Evolutionary conservation across 2,329 filamentous ascomycete species (phyloP), one percentile per base, ranked within the genome.

Genomic region (Karstenula rhodostoma): DNA sequence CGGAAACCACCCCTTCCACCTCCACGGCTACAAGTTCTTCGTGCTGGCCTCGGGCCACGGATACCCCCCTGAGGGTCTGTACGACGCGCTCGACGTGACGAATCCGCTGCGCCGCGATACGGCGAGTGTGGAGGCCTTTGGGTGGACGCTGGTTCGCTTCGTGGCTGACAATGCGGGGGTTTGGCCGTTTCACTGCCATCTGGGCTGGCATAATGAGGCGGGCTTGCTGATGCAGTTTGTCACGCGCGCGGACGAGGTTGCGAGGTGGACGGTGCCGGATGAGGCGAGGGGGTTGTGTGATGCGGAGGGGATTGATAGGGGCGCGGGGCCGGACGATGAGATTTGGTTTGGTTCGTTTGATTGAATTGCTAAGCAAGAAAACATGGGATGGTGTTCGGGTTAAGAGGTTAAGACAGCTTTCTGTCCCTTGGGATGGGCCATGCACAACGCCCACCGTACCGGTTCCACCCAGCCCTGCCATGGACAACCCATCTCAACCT

Each of bases 171-270:
- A 91, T 66, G 87, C 89, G 12, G 89, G 88, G 65, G 69, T 75
- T 61, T 80, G 82, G 81, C 69, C 82, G 15, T 83, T 93, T 79
- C 91, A 93, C 77, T 94, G 91, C 77, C 91, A 94, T 73, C 89
- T 94, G 56, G 90, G 92, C 72, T 94, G 74, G 78, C 75, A 78
- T 59, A 64, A 61, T n/a, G 71, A 74, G 52, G 72, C 72, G 2
- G 75, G 75, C 17, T 52, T 77, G 55, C 60, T 83, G 33, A 89
- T 89, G 87, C 85, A 87, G 71, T 82, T 89, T 56, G 66, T 86
- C 29, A 83, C 81, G 8, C 76, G 82, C 32, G 75, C 79, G 12
- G 83, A 86, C 47, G 74, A 76, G 42, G 72, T 88, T 62, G 72
- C 68, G 29, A 69, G 58, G 9, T 82, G 78, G 77, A 57, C 71